phyloP scores from a whole-genome alignment of 2,329 filamentous ascomycete genomes.

The Fusarium nurragi region DNA sequence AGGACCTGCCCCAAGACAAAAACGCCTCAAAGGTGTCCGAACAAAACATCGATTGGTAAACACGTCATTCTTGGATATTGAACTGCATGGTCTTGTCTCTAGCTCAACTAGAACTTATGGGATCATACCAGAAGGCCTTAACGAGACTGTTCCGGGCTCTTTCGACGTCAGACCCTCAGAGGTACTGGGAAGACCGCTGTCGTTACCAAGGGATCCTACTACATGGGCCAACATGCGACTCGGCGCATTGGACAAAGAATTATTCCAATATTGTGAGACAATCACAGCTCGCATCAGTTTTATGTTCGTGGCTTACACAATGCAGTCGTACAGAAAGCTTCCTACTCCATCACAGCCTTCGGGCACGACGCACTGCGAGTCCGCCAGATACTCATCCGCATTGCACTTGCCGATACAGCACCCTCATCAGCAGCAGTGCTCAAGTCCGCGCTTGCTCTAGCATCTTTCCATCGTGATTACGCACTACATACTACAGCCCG shows the following conservation, averaged over 20 bases:
- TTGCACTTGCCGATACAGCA: constrained; percentile 17
- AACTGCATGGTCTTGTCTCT: constrained; percentile 12
- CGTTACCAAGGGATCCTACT: not conserved
- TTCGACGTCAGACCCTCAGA: accelerated
- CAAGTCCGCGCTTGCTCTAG: constrained; percentile 14
- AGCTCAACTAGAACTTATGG: not conserved
- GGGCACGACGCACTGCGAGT: constrained; percentile 19
- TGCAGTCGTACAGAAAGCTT: constrained; percentile 26
- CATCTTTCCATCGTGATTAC: constrained; percentile 18
- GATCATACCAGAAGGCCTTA: not conserved
- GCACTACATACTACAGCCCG: not conserved
- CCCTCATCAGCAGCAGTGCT: constrained; percentile 26
- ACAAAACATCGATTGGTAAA: constrained; percentile 17
- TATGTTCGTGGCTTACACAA: not conserved
- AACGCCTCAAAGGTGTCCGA: accelerated
- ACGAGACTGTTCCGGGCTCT: accelerated
- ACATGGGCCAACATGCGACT: constrained; percentile 13
- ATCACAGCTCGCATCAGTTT: accelerated
- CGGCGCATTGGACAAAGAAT: constrained; percentile 15
- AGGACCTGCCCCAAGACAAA: constrained; percentile 9
- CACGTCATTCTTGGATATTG: constrained; percentile 17
- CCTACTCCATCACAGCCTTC: constrained; percentile 25
- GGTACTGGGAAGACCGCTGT: accelerated
- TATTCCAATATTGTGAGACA: constrained; percentile 36
- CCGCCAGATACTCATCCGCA: constrained; percentile 19